phyloP scores from a whole-genome alignment of 2,329 filamentous ascomycete genomes.

The Tolypocladium tropicale region DNA sequence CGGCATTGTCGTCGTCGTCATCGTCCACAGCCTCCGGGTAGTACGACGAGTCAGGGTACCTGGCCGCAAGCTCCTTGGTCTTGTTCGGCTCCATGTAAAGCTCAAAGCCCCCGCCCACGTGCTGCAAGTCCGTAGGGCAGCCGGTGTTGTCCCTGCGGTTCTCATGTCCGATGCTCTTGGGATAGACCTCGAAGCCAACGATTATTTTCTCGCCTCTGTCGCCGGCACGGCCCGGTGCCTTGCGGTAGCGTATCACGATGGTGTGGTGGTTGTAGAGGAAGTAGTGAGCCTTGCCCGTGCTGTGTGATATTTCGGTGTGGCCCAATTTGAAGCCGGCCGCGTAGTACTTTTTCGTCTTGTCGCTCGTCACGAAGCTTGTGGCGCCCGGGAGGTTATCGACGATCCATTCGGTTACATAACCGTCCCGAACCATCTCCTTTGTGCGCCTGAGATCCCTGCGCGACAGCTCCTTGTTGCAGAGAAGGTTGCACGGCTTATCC shows the following conservation, averaged over 20 bases:
- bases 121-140: slow-evolving; percentile 57
- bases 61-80: slow-evolving; percentile 33
- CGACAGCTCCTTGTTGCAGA: slow-evolving; percentile 61
- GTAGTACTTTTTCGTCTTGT: slow-evolving; percentile 80
- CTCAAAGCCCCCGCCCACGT: slow-evolving; percentile 55
- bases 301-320: slow-evolving; percentile 55
- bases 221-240: slow-evolving; percentile 58
- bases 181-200: slow-evolving; percentile 83
- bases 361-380: slow-evolving; percentile 78
- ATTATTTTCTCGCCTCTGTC: slow-evolving; percentile 66
- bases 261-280: slow-evolving; percentile 85
- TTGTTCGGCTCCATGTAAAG: slow-evolving; percentile 56
- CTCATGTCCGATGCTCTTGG: slow-evolving; percentile 63
- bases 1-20: slow-evolving; percentile 47
- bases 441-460: slow-evolving; percentile 56
- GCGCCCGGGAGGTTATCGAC: slow-evolving; percentile 85
- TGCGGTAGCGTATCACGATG: slow-evolving; percentile 69
- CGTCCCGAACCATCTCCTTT: slow-evolving; percentile 61
- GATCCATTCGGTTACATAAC: slow-evolving; percentile 88
- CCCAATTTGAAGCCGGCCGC: slow-evolving; percentile 84
- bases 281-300: slow-evolving; percentile 51
- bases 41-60: slow-evolving; percentile 51
- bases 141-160: slow-evolving; percentile 51
- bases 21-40: slow-evolving; percentile 32
- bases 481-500: slow-evolving; percentile 60